These are phyloP conservation scores for Draba incana DNA, from an alignment of 345 rosid genomes.

Conservation along the genomic window DNA sequence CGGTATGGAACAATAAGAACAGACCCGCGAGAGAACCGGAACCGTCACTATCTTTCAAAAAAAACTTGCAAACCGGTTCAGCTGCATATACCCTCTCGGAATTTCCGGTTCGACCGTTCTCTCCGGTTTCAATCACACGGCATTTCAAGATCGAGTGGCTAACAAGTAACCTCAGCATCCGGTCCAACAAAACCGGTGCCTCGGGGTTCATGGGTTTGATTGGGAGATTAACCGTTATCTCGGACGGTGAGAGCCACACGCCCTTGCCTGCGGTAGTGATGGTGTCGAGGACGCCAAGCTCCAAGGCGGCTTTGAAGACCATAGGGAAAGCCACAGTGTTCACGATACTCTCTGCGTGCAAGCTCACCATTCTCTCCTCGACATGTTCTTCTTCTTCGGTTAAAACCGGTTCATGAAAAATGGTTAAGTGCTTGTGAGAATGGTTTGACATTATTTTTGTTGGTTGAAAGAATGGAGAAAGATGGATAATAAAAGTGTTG, in stretches of 20 bases:
- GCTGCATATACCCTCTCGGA: constrained; percentile 30
- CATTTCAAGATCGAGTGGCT: constrained; percentile 53
- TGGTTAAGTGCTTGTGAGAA: constrained; percentile 30
- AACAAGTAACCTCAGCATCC: constrained; percentile 54
- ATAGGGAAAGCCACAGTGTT: constrained; percentile 50
- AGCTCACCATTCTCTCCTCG: constrained; percentile 24
- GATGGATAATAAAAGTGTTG: not conserved
- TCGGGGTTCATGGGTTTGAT: constrained; percentile 46
- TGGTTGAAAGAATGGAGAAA: too few species aligned
- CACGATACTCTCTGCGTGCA: constrained; percentile 33
- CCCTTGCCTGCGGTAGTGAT: constrained; percentile 40
- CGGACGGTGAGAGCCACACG: constrained; percentile 49
- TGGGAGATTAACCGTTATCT: constrained; percentile 46
- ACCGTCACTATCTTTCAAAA: constrained; percentile 34
- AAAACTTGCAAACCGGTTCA: constrained; percentile 41
- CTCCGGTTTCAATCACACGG: constrained; percentile 29
- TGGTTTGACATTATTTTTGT: not conserved
- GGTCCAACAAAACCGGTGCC: constrained; percentile 52
- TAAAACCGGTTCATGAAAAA: not conserved
- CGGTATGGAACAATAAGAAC: constrained; percentile 22
- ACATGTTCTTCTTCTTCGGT: constrained; percentile 24
- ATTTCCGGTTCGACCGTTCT: constrained; percentile 15
- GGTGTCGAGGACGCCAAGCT: constrained; percentile 55
- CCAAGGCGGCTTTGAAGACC: constrained; percentile 53
- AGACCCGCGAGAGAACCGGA: constrained; percentile 37